Base-by-base conservation (phyloP, 2,329 filamentous ascomycete genomes). In the Fusarium nurragi region DNA sequence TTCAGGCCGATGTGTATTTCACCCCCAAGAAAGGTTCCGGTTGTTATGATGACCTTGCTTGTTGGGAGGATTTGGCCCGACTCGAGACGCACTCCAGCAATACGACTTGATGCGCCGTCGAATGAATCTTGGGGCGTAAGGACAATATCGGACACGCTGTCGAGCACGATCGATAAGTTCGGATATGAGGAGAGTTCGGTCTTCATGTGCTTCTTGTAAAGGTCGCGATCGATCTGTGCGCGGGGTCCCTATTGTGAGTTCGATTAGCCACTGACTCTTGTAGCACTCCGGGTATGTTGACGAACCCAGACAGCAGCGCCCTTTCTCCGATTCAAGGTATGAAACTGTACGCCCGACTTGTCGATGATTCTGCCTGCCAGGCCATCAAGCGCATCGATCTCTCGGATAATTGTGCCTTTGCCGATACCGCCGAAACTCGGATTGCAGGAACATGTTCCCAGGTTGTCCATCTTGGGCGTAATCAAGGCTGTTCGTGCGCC, bases 351-450 rank as follows among this genome's bases (percentile, higher is more conserved):
- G 7, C 93, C 95, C 4, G 95, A 91, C 76, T 95, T 94, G 79
- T 99, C 95, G 58, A 97, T 93, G 21, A 97, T 90, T 32, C 92
- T 86, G 0, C 93, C 94, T 0, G 93, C 90, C 19, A 99, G 81
- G 1, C 95, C 95, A 73, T 98, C 95, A 59, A 99, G 83, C 0
- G 95, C 95, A 80, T 99, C 95, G 28, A 99, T 90, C 78, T 99
- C 95, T 38, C 94, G 89, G 47, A 99, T 82, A 82, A 99, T 97
- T 11, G 92, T 98, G 16, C 95, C 95, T 76, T 99, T 99, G 40
- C 95, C 95, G 70, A 99, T 98, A n/a, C 95, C 95, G 36, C 95
- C 95, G 74, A 99, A 97, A 65, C 93, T 97, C 3, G 94, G 94
- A 76, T 98, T 98, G 80, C 94, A 98, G 32, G 94, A 97, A 80